A percentile compares a stretch with the other conserved stretches of the same genome.
Conservation (phyloP, 306 rosid genomes). For the Rosa chinensis region DNA sequence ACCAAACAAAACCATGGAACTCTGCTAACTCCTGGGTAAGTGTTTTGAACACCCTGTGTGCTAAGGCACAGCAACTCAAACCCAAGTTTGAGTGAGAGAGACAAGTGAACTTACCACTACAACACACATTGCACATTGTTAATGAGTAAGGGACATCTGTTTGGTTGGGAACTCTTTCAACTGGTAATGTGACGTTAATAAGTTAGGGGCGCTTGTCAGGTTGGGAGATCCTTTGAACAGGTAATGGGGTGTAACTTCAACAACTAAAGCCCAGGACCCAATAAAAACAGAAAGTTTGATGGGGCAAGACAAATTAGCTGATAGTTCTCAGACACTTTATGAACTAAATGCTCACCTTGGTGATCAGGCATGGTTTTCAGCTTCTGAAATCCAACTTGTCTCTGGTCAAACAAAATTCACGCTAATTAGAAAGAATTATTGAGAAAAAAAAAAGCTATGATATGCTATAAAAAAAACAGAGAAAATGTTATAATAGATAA, state of each 20-base stretch:
- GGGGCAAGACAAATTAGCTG: not conserved
- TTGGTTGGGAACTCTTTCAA: constrained; percentile 1
- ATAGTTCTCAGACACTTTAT: not conserved
- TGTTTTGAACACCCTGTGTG: not conserved
- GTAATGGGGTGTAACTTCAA: not conserved
- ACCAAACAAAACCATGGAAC: constrained; percentile 14
- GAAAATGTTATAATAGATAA: not conserved
- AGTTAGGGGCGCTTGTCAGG: not conserved
- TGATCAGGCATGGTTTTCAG: constrained; percentile 48
- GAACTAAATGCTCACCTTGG: constrained; percentile 48
- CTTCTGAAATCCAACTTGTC: constrained; percentile 52
- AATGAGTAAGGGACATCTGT: not conserved
- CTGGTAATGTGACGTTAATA: not conserved
- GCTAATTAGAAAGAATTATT: constrained; percentile 23
- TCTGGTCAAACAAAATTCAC: constrained; percentile 46
- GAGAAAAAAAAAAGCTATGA: constrained; percentile 12
- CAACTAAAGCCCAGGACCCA: not conserved
- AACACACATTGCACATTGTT: not conserved
- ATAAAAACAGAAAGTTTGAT: not conserved
- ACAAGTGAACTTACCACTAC: no score
- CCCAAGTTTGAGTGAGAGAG: no score
- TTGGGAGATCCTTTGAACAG: not conserved
- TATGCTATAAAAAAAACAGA: not conserved
- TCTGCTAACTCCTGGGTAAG: constrained; percentile 15
- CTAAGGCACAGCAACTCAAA: not conserved